Evolutionary conservation across 495 filamentous ascomycete species (phyloP).

Genomic region (Aspergillus coremiiformis): DNA sequence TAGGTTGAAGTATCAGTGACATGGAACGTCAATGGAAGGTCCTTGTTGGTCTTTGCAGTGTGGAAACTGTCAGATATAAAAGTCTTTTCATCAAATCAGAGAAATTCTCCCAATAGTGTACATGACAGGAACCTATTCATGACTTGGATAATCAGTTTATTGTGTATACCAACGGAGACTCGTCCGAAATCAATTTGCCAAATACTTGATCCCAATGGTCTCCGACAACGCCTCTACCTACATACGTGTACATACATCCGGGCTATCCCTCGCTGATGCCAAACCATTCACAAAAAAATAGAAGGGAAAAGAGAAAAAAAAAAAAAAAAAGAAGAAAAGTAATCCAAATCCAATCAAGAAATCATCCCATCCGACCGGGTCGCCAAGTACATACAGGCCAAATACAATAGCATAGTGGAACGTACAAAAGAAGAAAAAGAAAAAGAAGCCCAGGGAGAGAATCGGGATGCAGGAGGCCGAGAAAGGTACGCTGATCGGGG

Average conservation of each 20-base stretch:
- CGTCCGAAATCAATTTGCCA: neutral
- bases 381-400: neutral
- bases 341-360: neutral
- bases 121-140: too few species aligned
- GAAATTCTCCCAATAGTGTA: too few species aligned
- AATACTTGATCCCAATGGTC: neutral
- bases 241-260: conserved; percentile 5
- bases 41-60: too few species aligned
- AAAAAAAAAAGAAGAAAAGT: neutral
- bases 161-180: too few species aligned
- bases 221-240: conserved; percentile 4
- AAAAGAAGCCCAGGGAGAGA: neutral
- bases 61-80: too few species aligned
- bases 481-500: neutral
- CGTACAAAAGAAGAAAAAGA: neutral
- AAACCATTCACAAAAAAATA: neutral
- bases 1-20: too few species aligned
- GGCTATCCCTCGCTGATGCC: neutral
- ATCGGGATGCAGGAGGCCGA: too few species aligned
- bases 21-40: neutral
- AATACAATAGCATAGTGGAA: conserved; percentile 1
- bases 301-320: neutral
- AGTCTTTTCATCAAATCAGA: too few species aligned
- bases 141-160: too few species aligned
- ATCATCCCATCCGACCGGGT: neutral